A percentile compares a stretch with the other conserved stretches of the same genome.
Conservation (phyloP, 495 filamentous ascomycete species). For the Trichoderma erinaceum region DNA sequence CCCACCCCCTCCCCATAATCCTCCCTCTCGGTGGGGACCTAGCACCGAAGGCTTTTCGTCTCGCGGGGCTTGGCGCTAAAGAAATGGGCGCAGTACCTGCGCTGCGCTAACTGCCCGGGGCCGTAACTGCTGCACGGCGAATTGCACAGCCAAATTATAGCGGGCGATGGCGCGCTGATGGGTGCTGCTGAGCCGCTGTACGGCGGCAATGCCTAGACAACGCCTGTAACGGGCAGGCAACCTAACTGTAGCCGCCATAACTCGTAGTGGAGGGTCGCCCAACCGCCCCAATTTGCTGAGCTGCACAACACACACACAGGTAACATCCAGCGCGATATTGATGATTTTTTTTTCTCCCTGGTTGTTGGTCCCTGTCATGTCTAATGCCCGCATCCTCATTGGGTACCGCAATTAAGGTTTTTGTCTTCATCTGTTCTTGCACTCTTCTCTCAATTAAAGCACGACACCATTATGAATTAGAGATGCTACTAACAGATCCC, state of each 20-base stretch:
- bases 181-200: not conserved
- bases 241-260: not conserved
- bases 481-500: not conserved
- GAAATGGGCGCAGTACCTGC: not conserved
- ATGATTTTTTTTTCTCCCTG: not conserved
- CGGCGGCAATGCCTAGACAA: not conserved
- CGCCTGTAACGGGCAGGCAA: not conserved
- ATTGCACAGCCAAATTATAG: not conserved
- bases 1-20: not conserved
- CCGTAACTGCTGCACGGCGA: not conserved
- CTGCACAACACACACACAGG: not conserved
- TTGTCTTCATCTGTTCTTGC: not conserved
- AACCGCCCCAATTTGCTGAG: not conserved
- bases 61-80: not conserved
- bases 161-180: not conserved
- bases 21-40: slow-evolving; percentile 5
- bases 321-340: not conserved
- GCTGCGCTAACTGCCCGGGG: not conserved
- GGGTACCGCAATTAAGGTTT: not conserved
- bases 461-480: not conserved
- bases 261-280: not conserved
- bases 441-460: not conserved
- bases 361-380: not conserved
- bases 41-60: not conserved
- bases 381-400: not conserved